Conservation (phyloP, 2,329 filamentous ascomycete species). For the Exophiala sp. region DNA sequence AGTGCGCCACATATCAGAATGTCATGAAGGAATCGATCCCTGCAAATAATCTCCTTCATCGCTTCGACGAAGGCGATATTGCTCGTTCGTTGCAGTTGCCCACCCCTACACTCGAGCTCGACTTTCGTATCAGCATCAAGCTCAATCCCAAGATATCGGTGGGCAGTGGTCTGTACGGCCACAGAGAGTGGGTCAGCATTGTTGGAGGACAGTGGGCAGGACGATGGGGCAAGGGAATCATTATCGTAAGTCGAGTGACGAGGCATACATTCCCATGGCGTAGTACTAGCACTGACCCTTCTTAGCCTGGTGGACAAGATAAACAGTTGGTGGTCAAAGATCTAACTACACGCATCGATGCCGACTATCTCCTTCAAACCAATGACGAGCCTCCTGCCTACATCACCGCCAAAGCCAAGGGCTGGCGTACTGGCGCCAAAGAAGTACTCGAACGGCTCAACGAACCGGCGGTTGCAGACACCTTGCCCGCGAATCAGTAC, state of each 20-base stretch:
- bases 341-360: conserved; percentile 41
- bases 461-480: conserved; percentile 41
- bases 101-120: conserved; percentile 44
- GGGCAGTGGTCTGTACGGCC: conserved; percentile 45
- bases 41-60: conserved; percentile 47
- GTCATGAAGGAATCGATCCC: conserved; percentile 50
- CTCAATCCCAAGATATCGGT: conserved; percentile 47
- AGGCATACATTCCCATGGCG: background rate
- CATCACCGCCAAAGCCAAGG: conserved; percentile 43
- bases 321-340: conserved; percentile 46
- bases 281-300: conserved; percentile 6
- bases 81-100: conserved; percentile 45
- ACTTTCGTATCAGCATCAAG: conserved; percentile 50
- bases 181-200: conserved; percentile 48
- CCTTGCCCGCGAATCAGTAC: conserved; percentile 45
- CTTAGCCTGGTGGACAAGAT: conserved; percentile 46
- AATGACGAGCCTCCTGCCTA: conserved; percentile 47
- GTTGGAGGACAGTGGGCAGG: conserved; percentile 49
- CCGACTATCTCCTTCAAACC: conserved; percentile 46
- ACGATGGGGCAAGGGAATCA: conserved; percentile 48
- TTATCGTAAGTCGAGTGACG: conserved; percentile 39
- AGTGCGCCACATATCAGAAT: conserved; percentile 46
- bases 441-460: conserved; percentile 45
- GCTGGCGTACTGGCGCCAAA: conserved; percentile 46
- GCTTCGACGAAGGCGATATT: conserved; percentile 46